Evolutionary conservation across 169 alveolate genomes (phyloP).

Genomic region (Amoebophrya sp.): DNA sequence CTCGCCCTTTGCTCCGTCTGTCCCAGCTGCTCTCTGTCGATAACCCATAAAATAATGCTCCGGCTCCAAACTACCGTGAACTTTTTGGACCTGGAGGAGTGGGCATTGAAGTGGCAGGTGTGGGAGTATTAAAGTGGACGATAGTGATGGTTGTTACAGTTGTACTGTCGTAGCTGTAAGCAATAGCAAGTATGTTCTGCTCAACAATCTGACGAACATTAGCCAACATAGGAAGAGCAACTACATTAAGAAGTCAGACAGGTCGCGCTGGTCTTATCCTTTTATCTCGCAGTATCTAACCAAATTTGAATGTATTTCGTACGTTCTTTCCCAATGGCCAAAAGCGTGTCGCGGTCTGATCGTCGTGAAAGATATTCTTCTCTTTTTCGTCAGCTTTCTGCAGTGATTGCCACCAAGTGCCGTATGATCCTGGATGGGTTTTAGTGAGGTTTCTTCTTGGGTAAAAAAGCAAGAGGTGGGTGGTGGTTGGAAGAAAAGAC

Average conservation of each 20-base stretch:
- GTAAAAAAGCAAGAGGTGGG: too few relatives aligned
- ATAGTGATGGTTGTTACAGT: not conserved
- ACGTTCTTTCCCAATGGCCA: slow-evolving; percentile 18
- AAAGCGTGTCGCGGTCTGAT: not conserved
- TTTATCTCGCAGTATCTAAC: not conserved
- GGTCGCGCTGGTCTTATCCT: too few relatives aligned
- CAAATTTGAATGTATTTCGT: not conserved
- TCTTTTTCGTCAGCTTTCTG: slow-evolving; percentile 13
- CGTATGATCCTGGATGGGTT: not conserved
- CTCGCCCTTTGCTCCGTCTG: not conserved
- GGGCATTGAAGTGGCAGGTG: not conserved
- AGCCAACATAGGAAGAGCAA: not conserved
- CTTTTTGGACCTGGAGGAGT: not conserved
- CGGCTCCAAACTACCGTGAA: not conserved
- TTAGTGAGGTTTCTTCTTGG: not conserved
- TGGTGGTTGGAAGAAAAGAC: too few relatives aligned
- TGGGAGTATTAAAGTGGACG: not conserved
- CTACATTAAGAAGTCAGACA: too few relatives aligned
- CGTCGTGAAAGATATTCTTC: not conserved
- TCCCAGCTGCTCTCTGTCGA: not conserved
- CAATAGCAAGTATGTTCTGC: not conserved
- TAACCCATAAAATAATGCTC: slow-evolving; percentile 5
- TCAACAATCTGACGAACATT: not conserved
- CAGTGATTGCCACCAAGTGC: not conserved
- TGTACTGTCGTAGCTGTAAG: not conserved